These are phyloP conservation scores for Colletotrichum orchidophilum DNA, from an alignment of 2,329 filamentous ascomycete species.

Conservation along the genomic window DNA sequence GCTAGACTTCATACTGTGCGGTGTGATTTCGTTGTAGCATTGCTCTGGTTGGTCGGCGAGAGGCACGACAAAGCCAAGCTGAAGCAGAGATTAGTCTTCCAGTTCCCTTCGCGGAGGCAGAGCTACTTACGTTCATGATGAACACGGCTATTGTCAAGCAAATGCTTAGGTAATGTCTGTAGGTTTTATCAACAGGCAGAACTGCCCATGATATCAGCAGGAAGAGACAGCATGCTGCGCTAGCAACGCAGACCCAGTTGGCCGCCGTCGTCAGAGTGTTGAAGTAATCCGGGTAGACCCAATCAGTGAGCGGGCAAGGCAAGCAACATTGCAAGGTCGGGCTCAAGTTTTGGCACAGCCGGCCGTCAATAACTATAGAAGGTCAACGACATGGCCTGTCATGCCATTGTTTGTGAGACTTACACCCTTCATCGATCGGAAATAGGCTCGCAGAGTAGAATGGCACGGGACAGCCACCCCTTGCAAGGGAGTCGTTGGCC, in stretches of 20 bases:
- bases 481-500: not conserved
- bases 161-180: slow-evolving; percentile 92
- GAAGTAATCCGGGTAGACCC: slow-evolving; percentile 72
- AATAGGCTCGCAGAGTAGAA: slow-evolving; percentile 74
- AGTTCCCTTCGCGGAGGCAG: not conserved
- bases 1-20: slow-evolving; percentile 88
- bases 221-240: slow-evolving; percentile 77
- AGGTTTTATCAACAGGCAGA: slow-evolving; percentile 87
- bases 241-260: slow-evolving; percentile 85
- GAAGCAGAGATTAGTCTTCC: slow-evolving; percentile 17
- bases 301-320: slow-evolving; percentile 88
- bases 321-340: slow-evolving; percentile 77
- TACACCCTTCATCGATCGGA: slow-evolving; percentile 72
- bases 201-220: slow-evolving; percentile 82
- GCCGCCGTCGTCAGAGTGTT: slow-evolving; percentile 68
- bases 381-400: slow-evolving; percentile 41
- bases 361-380: slow-evolving; percentile 63
- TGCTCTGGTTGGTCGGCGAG: slow-evolving; percentile 80
- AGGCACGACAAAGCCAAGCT: slow-evolving; percentile 92
- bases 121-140: slow-evolving; percentile 77
- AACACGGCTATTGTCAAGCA: slow-evolving; percentile 81
- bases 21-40: slow-evolving; percentile 91
- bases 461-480: slow-evolving; percentile 66
- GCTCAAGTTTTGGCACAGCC: slow-evolving; percentile 60
- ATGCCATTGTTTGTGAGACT: slow-evolving; percentile 41